Evolutionary conservation across 75 land plant genomes (phyloP), one percentile per base, ranked within the genome.

Genomic region (Azolla pinnata): DNA sequence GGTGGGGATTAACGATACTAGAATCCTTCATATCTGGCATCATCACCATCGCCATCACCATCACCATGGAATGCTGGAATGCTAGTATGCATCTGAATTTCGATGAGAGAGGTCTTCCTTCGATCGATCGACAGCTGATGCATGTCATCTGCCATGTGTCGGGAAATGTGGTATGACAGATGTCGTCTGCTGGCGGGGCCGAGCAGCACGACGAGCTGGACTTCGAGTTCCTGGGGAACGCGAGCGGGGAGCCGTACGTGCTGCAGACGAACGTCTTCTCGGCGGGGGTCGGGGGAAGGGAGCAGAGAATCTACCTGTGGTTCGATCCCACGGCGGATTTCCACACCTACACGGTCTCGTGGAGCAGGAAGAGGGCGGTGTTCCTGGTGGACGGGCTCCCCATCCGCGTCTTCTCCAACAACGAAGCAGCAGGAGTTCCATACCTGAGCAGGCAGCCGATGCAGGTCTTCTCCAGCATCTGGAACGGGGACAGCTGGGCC

Each of bases 401-500:
- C 33, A 71, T 71, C 19, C 31, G 73, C 9, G 67, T 71, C 28
- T 71, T 64, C 62, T 44, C 56, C 16, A 71, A 71, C 67, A 29
- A 34, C 26, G 44, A 59, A 24, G n/a, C 44, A 3, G 23, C 31
- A 54, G 65, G 65, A 12, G 10, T 49, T 0, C 54, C 54, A 8
- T 68, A 44, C 56, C 66, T 67, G 20, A 60, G 12, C 56, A 17
- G 16, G 33, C 52, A 60, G 44, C 32, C 70, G 14, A 49, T 68
- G 50, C 31, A 33, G 14, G 65, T 68, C 28, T 68, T 33, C 56
- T 59, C 66, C 56, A 68, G 70, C 55, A 19, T 68, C 21, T 68
- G 70, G 70, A 60, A 68, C 44, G 70, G 60, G 12, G 64, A 59
- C 33, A 17, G 57, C 63, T 67, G 69, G 69, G 69, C 69, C 26